Base-by-base conservation (phyloP, 257 asterid genomes). In the Solanum paucissectum region DNA sequence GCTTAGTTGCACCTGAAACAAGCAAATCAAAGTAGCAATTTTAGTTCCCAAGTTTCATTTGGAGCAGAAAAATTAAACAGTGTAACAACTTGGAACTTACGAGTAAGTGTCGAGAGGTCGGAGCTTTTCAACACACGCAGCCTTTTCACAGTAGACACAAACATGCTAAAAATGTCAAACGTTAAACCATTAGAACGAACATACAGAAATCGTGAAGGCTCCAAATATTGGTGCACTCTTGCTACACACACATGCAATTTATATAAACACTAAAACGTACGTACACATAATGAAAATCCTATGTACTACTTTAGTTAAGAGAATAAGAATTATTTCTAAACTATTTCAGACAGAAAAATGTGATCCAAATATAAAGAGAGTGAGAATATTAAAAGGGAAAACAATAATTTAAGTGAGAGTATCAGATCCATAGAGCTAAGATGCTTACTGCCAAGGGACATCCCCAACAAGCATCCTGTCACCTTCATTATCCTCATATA, bases 381-480 rank as follows among this genome's bases (percentile, higher is more conserved):
- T 52, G 84, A 86, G 91, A 86, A 88, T 86, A 89, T 68, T 25
- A 85, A 42, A 52, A 46, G 76, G 77, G 85, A 86, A 84, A n/a
- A 52, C 21, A 82, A 37, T 33, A 91, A 64, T 87, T 71, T 4
- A 90, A 89, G 58, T 76, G 36, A 86, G 9, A 46, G 90, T 58
- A 92, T 90, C 87, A 86, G 90, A 87, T 88, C 86, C 90, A 88
- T n/a, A 60, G 27, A 60, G n/a, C 12, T 79, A 69, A 91, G 93
- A 92, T 92, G 93, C 98, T 94, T 94, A 97, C 99, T 92, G 94
- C 99, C 99, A 95, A 76, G 98, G 98, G 88, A 97, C 98, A 93
- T 97, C 98, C 73, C 98, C 98, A 86, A 95, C 99, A 88, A 97
- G 99, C 98, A 95, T 95, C 90, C 95, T 95, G 91, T 97, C 99